These are phyloP conservation scores for Mycena citricolor DNA, from an alignment of 1,284 basidiomycete genomes.

Conservation along the genomic window DNA sequence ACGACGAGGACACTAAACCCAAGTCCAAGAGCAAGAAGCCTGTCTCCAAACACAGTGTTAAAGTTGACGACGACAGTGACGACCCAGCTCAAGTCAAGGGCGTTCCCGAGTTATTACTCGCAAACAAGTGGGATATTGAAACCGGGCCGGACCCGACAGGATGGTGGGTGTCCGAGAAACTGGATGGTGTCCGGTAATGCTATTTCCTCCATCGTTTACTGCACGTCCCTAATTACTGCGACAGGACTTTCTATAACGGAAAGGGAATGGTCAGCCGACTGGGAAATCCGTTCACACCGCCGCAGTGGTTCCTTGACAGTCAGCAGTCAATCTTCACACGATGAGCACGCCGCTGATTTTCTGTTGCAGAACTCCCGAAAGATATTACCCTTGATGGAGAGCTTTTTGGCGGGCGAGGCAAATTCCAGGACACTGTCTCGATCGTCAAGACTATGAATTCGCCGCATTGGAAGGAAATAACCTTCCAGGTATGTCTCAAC, in stretches of 20 bases:
- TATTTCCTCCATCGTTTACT: neutral
- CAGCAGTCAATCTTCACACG: constrained; percentile 23
- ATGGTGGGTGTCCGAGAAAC: constrained; percentile 70
- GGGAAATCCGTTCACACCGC: constrained; percentile 61
- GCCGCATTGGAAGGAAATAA: constrained; percentile 58
- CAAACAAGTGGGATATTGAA: constrained; percentile 60
- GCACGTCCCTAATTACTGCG: neutral
- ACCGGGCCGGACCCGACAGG: constrained; percentile 56
- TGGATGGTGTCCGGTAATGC: constrained; percentile 56
- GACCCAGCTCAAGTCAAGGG: constrained; percentile 30
- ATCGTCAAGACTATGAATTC: constrained; percentile 59
- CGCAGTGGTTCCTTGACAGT: constrained; percentile 63
- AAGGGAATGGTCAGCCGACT: constrained; percentile 56
- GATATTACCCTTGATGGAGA: constrained; percentile 63
- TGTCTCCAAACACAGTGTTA: constrained; percentile 26
- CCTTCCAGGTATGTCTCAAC: constrained; percentile 55
- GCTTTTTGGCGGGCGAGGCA: constrained; percentile 58
- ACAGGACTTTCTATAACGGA: constrained; percentile 61
- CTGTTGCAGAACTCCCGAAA: constrained; percentile 51
- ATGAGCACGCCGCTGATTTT: neutral
- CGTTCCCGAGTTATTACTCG: constrained; percentile 51
- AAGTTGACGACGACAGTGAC: constrained; percentile 29
- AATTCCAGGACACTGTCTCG: constrained; percentile 59
- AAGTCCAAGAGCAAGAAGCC: constrained; percentile 29
- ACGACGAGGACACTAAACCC: constrained; percentile 4